Base-by-base conservation (phyloP, 352 stramenopile genomes). In the Phytophthora agathidicida region DNA sequence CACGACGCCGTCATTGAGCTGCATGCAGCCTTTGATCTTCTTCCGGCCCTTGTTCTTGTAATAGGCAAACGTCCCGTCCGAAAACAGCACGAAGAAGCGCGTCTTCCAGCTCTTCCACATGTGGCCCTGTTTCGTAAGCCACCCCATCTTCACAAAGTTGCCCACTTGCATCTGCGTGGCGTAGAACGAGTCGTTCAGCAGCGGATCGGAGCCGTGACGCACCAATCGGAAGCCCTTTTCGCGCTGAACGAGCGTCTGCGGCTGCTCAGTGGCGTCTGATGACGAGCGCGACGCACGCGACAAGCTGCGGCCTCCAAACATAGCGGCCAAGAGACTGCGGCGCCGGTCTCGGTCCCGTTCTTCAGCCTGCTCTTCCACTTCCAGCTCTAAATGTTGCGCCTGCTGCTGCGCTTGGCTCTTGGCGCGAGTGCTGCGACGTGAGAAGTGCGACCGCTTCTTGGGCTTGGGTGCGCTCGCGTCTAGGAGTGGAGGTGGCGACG, bases 61-160 rank as follows among this genome's bases (percentile, higher is more conserved):
- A 42, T 96, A 96, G 8, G 77, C 85, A 27, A 96, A 80, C 9
- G 80, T 93, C 5, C 83, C 85, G 53, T 96, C 85, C 7, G 74
- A 70, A 50, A 90, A 94, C 10, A 96, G 60, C 32, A 96, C 83
- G 44, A 96, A 96, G 58, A 90, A 94, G 28, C 87, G 83, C 50
- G 61, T 84, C 62, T 94, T 96, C 87, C 87, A 96, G 45, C 71
- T 94, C 56, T 93, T 91, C 84, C 85, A 92, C 53, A 91, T 73
- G 69, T 94, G 85, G 0, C 85, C 85, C 30, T 94, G 83, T 63
- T 94, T 94, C 7, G 70, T 92, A 49, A 94, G 81, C 85, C 85
- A 94, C 3, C 83, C 85, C 77, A 89, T 91, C 51, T 83, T 83
- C 35, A 94, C 80, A 24, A 85, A 94, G 28, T 91, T 87, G 33